Conservation (phyloP, 2,329 filamentous ascomycete species). For the Colletotrichum gloeosporioides region DNA sequence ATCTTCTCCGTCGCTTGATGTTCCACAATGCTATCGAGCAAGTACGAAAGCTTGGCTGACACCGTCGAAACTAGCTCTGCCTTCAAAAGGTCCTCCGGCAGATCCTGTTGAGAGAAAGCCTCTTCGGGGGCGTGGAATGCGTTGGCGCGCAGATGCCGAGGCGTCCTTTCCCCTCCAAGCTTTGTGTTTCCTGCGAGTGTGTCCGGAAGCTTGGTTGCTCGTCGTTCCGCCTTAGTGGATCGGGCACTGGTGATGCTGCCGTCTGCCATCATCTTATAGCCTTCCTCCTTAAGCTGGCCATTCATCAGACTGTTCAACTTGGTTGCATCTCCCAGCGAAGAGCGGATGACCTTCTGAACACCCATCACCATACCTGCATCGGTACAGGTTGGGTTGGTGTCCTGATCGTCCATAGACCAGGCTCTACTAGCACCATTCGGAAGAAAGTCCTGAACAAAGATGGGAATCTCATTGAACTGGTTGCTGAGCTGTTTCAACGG, state of each 20-base stretch:
- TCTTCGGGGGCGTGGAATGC: slow-evolving; percentile 19
- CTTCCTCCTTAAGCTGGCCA: slow-evolving; percentile 47
- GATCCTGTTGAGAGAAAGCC: slow-evolving; percentile 23
- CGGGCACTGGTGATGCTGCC: slow-evolving; percentile 16
- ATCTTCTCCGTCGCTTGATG: slow-evolving; percentile 81
- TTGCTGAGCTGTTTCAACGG: slow-evolving; percentile 71
- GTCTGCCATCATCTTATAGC: slow-evolving; percentile 41
- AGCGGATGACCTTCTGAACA: slow-evolving; percentile 58
- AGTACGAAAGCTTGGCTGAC: slow-evolving; percentile 86
- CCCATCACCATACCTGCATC: slow-evolving; percentile 55
- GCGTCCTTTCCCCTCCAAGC: slow-evolving; percentile 40
- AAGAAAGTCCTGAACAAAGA: slow-evolving; percentile 70
- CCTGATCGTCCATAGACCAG: slow-evolving; percentile 70
- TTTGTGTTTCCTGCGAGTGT: slow-evolving; percentile 48
- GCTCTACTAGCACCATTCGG: slow-evolving; percentile 62
- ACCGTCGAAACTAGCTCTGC: slow-evolving; percentile 77
- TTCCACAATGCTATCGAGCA: slow-evolving; percentile 74
- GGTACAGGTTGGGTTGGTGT: slow-evolving; percentile 56
- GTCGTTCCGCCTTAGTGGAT: neutral
- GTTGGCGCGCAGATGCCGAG: slow-evolving; percentile 36
- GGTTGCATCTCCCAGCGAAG: slow-evolving; percentile 46
- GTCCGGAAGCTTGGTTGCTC: neutral
- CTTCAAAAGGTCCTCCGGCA: slow-evolving; percentile 58
- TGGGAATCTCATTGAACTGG: slow-evolving; percentile 76
- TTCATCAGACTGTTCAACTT: slow-evolving; percentile 54